These are phyloP conservation scores for Ceratobasidium sp. DNA, from an alignment of 1,284 basidiomycete genomes.

Conservation along the genomic window DNA sequence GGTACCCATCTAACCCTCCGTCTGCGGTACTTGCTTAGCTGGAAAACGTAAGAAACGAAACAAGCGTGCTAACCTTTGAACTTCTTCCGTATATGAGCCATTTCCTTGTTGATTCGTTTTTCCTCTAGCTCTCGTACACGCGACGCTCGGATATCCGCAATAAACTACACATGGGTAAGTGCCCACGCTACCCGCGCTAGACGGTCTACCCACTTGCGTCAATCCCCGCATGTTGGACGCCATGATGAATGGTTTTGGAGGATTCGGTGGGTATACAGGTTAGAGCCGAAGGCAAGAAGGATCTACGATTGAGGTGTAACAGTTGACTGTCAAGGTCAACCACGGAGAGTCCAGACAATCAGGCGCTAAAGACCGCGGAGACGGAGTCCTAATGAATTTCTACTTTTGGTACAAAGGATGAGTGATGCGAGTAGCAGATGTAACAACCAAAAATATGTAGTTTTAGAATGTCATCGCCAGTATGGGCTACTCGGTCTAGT, in stretches of 20 bases:
- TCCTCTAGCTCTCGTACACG: conserved; percentile 90
- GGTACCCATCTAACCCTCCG: conserved; percentile 96
- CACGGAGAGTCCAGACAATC: not conserved
- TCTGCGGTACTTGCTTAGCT: conserved; percentile 63
- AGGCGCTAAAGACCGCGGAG: conserved; percentile 24
- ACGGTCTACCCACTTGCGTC: conserved; percentile 72
- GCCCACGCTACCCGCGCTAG: not conserved
- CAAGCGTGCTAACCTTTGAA: conserved; percentile 80
- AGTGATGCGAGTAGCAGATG: not conserved
- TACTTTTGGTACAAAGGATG: conserved; percentile 38
- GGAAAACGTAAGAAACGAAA: not conserved
- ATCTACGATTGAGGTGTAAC: too few species aligned
- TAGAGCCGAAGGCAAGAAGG: not conserved
- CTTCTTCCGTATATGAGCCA: conserved; percentile 99
- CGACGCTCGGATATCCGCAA: conserved; percentile 95
- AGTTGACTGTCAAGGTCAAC: conserved; percentile 4
- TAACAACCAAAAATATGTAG: not conserved
- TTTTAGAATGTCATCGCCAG: conserved; percentile 14
- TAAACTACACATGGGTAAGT: conserved; percentile 73
- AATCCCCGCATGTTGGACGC: conserved; percentile 88
- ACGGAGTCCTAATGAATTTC: conserved; percentile 25
- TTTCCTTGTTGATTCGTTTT: conserved; percentile 99
- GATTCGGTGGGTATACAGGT: not conserved
- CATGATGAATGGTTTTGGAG: conserved; percentile 61
- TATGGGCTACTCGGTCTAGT: conserved; percentile 30